Percentiles rank a stretch among this genome's conserved stretches.
Conservation (phyloP, 768 basidiomycete genomes). For the Naganishia vaughanmartiniae region DNA sequence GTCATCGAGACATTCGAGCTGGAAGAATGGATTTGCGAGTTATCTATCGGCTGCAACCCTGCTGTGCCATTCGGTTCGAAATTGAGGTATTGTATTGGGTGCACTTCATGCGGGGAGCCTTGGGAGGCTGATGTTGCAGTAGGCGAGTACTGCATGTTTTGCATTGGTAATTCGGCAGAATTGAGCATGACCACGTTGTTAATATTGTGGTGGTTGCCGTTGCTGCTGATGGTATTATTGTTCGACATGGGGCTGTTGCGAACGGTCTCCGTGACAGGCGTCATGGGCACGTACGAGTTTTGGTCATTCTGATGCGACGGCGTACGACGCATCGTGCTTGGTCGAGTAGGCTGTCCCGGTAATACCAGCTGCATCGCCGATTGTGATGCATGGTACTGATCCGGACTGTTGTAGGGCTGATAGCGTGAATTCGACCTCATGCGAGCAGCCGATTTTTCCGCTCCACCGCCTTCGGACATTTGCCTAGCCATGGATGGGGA, state of each 20-base stretch:
- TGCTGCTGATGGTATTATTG: too few species aligned
- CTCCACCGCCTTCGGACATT: constrained; percentile 18
- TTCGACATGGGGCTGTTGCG: constrained; percentile 10
- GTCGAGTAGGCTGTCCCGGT: constrained; percentile 3
- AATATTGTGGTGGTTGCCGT: too few species aligned
- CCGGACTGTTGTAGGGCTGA: constrained; percentile 19
- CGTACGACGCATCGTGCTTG: not conserved
- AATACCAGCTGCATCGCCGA: constrained; percentile 4
- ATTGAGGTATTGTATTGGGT: not conserved
- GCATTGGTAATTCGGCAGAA: not conserved
- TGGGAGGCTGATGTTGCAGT: not conserved
- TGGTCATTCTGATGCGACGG: constrained; percentile 17
- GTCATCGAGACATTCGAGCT: not conserved
- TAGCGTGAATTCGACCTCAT: constrained; percentile 8
- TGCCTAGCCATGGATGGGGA: constrained; percentile 5
- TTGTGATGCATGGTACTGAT: not conserved
- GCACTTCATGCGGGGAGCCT: not conserved
- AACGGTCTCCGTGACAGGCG: constrained; percentile 17
- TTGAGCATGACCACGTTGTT: constrained; percentile 2
- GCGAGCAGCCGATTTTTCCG: constrained; percentile 8
- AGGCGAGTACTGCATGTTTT: constrained; percentile 17
- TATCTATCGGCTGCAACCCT: not conserved
- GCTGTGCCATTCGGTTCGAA: not conserved
- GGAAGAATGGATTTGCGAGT: not conserved
- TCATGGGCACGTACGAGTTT: constrained; percentile 7